Base-by-base conservation (phyloP, 176 grass and related monocot species). In the Elymus sibiricus region DNA sequence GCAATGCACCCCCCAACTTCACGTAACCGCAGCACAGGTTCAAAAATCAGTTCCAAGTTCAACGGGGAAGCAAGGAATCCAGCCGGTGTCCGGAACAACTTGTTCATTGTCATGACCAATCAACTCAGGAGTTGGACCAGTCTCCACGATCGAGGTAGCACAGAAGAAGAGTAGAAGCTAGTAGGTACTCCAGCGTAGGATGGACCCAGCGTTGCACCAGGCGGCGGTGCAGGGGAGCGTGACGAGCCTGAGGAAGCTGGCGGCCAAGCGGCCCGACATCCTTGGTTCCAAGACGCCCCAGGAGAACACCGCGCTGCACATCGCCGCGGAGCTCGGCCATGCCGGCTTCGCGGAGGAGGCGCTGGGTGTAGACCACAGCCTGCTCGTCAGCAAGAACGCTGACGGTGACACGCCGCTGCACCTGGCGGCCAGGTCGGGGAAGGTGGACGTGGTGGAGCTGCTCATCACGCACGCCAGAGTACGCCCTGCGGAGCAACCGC, bases 331-430 rank as follows among this genome's bases (percentile, higher is more conserved):
- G 19, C 67, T 81, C 47, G 88, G 88, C 17, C 83, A 91, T 86
- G 26, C 35, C 17, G 47, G 11, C 0, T 63, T 94, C 78, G 91
- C 87, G 22, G 0, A 11, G 43, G 78, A 65, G 85, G 42, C 86
- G n/a, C 66, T 95, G 12, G 15, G 0, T 2, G 13, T 73, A 40
- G 21, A 51, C 19, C 21, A 35, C 9, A 29, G 66, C 21, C 39
- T 91, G 35, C 68, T 95, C 26, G 27, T 82, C 25, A 67, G 49
- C 61, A 68, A 9, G 64, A 93, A 93, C 78, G 70, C 22, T 7
- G 86, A 94, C 34, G 88, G 76, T 7, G 90, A 97, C 73, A 97
- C 94, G 64, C 80, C 94, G 47, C 77, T 97, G 76, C 94, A 97
- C 44, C 34, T 94, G 8, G 94, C 92, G 16, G 88, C 83, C 19